Conservation (phyloP, 495 filamentous ascomycete genomes). For the Penicillium macrosclerotiorum region DNA sequence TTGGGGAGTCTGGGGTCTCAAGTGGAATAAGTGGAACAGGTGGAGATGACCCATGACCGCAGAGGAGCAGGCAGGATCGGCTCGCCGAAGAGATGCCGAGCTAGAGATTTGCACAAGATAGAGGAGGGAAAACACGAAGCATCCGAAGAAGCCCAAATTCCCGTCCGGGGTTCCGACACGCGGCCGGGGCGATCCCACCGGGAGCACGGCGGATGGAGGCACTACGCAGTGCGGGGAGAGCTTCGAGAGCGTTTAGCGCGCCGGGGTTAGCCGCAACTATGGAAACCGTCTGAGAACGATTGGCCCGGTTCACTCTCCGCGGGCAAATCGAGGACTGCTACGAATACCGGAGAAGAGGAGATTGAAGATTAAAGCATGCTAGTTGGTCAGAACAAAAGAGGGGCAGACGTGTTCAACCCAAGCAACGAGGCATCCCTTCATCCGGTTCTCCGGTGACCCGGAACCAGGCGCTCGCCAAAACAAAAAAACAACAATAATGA, state of each 20-base stretch:
- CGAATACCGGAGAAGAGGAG: too few species aligned
- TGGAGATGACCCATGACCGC: neutral
- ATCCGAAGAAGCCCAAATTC: neutral
- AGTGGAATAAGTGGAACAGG: neutral
- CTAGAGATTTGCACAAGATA: neutral
- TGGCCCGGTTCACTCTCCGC: too few species aligned
- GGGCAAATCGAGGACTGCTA: too few species aligned
- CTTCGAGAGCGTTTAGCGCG: too few species aligned
- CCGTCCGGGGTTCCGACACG: too few species aligned
- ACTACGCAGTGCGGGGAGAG: slow-evolving; percentile 21
- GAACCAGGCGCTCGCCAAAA: slow-evolving; percentile 2
- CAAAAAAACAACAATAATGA: slow-evolving; percentile 5
- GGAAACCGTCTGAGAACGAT: too few species aligned
- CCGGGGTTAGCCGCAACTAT: too few species aligned
- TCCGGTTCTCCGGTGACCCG: slow-evolving; percentile 29
- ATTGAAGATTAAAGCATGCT: too few species aligned
- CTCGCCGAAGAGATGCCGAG: slow-evolving; percentile 1
- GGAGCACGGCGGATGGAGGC: too few species aligned
- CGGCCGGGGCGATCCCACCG: too few species aligned
- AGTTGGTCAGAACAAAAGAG: too few species aligned
- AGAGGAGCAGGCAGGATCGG: neutral
- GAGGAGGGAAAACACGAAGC: neutral
- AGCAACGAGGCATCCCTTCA: slow-evolving; percentile 17
- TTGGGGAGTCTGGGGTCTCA: slow-evolving; percentile 1
- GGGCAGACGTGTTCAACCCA: neutral